Base-by-base conservation (phyloP, 23 red algal species). In the Gracilaria domingensis region DNA sequence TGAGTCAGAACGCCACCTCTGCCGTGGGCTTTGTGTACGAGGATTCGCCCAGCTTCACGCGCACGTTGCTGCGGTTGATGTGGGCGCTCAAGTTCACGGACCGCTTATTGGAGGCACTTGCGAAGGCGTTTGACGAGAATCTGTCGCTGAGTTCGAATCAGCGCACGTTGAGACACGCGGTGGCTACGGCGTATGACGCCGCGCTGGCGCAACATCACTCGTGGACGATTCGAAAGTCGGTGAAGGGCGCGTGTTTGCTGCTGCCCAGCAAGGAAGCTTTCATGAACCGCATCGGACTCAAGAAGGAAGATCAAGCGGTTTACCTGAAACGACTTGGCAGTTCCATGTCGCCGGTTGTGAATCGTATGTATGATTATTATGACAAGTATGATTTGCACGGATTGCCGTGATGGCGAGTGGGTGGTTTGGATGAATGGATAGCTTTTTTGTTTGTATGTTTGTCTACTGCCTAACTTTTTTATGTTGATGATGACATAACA, bases 241-340 rank as follows among this genome's bases (percentile, higher is more conserved):
- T 96, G 9, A 75, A 84, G 61, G 85, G 89, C n/a, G 96, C 96
- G 12, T 66, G 95, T 37, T 47, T 88, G 25, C 57, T 98, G 33
- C 66, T 98, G 78, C 96, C 96, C 16, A 80, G 84, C 25, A 93
- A 92, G 81, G 96, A 98, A 30, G 50, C 72, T 16, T 98, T 98
- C 64, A 79, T 95, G 38, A 56, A 37, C 17, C 87, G 84, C 5
- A 66, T 98, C 21, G 91, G 94, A 0, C 88, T 98, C 0, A 88
- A 95, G 40, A 26, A 62, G 17, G 33, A 75, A 40, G 51, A 81
- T 18, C 56, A 89, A 20, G 88, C 93, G 58, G 76, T 84, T 23
- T 95, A 94, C 60, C 38, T 98, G 82, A 45, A 53, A 2, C 60
- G 96, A 30, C 50, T 95, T 12, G 57, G 93, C 21, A 28, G 9